Base-by-base conservation (phyloP, 2,329 filamentous ascomycete species). In the Purpureocillium lavendulum region DNA sequence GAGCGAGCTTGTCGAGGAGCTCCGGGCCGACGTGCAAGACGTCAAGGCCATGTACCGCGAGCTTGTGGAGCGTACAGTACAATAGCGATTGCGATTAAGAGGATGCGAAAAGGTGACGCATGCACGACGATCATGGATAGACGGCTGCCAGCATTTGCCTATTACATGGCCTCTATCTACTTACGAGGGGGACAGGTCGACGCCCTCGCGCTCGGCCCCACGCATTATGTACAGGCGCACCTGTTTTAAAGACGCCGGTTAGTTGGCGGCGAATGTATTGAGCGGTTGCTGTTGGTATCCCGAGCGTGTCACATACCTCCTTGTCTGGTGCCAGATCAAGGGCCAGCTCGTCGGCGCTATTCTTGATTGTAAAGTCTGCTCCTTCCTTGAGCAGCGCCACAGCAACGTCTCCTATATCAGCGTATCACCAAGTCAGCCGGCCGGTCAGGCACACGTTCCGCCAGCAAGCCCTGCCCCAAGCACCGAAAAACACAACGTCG, bases 31-130 rank as follows among this genome's bases (percentile, higher is more conserved):
- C 69, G 84, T 98, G 39, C 71, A 80, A 48, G 92, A 98, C 68
- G 73, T 98, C 59, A 98, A 98, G 70, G 83, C 82, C 55, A 95
- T 98, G 74, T 97, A 97, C 67, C 79, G 87, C 49, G 90, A 97
- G 57, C 65, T 98, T 59, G 84, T 94, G 36, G 86, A 94, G 65
- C 79, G 82, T 56, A 90, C 87, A 42, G 78, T 88, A 56, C 21
- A 26, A 26, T 26, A 68, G 43, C 30, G 33, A 34, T 38, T 32
- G 33, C 15, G 13, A 14, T 28, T 28, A 10, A 6, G 21, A 26
- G 6, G 21, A 26, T 5, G 21, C 21, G 21, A 26, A 10, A 26
- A 10, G 21, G 10, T 5, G 21, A 26, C 21, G 21, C 21, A 26
- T 26, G 21, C 21, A 26, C 21, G 21, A 26, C 10, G 21, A 26